These are phyloP conservation scores for Teunomyces stri DNA, from an alignment of 805 yeast species.

Conservation along the genomic window DNA sequence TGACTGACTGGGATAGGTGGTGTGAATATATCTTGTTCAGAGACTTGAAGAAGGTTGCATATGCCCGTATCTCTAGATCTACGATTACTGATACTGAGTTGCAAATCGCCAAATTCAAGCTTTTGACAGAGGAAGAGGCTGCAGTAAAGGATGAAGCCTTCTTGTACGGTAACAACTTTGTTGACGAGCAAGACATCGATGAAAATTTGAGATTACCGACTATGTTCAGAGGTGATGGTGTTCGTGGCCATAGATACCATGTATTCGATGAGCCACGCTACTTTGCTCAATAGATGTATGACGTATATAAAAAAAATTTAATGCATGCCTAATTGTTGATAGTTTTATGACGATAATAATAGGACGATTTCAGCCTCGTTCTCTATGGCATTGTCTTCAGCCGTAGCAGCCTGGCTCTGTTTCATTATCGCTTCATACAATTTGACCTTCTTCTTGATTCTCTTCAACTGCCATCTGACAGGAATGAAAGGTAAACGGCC, in stretches of 20 bases:
- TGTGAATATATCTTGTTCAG: slow-evolving; percentile 94
- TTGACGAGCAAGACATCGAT: slow-evolving; percentile 56
- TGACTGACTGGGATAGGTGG: slow-evolving; percentile 96
- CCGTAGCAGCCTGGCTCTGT: slow-evolving; percentile 3
- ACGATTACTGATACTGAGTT: slow-evolving; percentile 96
- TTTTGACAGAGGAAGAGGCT: slow-evolving; percentile 40
- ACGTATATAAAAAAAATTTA: background rate
- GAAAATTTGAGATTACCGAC: slow-evolving; percentile 72
- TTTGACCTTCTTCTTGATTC: slow-evolving; percentile 29
- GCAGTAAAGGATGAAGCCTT: slow-evolving; percentile 32
- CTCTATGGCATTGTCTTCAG: background rate
- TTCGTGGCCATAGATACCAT: slow-evolving; percentile 89
- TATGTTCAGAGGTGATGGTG: slow-evolving; percentile 83
- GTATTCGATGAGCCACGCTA: slow-evolving; percentile 94
- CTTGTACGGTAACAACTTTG: slow-evolving; percentile 53
- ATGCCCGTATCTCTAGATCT: slow-evolving; percentile 90
- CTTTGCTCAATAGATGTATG: slow-evolving; percentile 36
- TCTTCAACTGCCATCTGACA: slow-evolving; percentile 35
- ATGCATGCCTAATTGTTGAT: background rate
- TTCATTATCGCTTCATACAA: slow-evolving; percentile 11
- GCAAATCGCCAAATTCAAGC: slow-evolving; percentile 88
- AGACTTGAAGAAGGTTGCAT: slow-evolving; percentile 81
- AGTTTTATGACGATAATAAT: slow-evolving; percentile 5
- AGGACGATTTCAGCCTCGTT: slow-evolving; percentile 8
- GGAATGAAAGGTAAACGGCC: slow-evolving; percentile 41